Conservation (phyloP, 305 asterid genomes). For the Striga hermonthica region DNA sequence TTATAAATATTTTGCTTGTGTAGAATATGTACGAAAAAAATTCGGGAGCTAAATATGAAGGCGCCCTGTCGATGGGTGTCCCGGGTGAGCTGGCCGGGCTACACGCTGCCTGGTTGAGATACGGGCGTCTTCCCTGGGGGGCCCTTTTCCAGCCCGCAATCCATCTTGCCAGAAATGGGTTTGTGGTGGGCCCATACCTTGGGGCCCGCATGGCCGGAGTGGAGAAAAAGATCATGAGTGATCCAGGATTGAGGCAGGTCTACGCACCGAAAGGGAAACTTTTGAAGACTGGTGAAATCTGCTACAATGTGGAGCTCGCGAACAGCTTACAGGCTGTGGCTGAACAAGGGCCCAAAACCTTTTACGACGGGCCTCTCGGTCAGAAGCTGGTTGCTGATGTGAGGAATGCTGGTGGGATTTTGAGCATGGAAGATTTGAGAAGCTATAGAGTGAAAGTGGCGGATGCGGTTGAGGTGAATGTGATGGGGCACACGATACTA, state of each 20-base stretch:
- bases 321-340: slow-evolving; percentile 59
- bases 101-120: slow-evolving; percentile 63
- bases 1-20: background rate
- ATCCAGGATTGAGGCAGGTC: slow-evolving; percentile 59
- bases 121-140: slow-evolving; percentile 77
- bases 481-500: slow-evolving; percentile 66
- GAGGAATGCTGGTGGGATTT: slow-evolving; percentile 52
- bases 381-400: slow-evolving; percentile 54
- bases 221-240: slow-evolving; percentile 39
- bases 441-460: slow-evolving; percentile 51
- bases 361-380: slow-evolving; percentile 66
- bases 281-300: slow-evolving; percentile 59
- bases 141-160: slow-evolving; percentile 65
- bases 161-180: slow-evolving; percentile 75
- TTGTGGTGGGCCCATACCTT: slow-evolving; percentile 53
- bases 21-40: slow-evolving; percentile 76
- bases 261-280: slow-evolving; percentile 63
- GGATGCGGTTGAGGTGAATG: slow-evolving; percentile 49
- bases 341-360: slow-evolving; percentile 66
- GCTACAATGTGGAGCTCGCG: slow-evolving; percentile 78
- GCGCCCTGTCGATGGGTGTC: slow-evolving; percentile 77
- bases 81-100: slow-evolving; percentile 96
- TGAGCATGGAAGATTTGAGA: slow-evolving; percentile 76
- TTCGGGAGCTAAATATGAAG: slow-evolving; percentile 42
- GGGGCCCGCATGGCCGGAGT: slow-evolving; percentile 37